Percentiles rank a stretch among this genome's conserved stretches.
Evolutionary conservation across 768 basidiomycete species (phyloP).

Genomic region (Stropharia rugosoannulata): DNA sequence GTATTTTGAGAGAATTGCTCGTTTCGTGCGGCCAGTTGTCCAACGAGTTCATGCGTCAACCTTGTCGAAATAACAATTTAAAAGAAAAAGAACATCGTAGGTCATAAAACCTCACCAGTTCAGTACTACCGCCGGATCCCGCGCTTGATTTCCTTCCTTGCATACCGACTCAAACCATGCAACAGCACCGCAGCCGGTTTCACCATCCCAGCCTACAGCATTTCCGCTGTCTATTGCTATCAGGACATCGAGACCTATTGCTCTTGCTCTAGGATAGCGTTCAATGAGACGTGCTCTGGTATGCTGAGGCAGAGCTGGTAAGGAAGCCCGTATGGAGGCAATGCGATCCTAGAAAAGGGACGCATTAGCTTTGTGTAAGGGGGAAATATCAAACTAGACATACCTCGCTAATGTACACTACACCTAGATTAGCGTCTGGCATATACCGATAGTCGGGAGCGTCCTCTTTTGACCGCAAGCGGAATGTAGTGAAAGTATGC

Average conservation of each 20-base stretch:
- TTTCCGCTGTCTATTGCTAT: slow-evolving; percentile 67
- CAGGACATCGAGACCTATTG: slow-evolving; percentile 73
- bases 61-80: slow-evolving; percentile 22
- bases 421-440: slow-evolving; percentile 93
- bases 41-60: slow-evolving; percentile 87
- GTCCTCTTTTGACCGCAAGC: slow-evolving; percentile 86
- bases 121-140: slow-evolving; percentile 69
- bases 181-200: slow-evolving; percentile 49
- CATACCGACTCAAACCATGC: slow-evolving; percentile 81
- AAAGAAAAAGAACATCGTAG: background rate
- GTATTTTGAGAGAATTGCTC: slow-evolving; percentile 57
- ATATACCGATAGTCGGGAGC: slow-evolving; percentile 97
- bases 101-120: slow-evolving; percentile 64
- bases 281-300: slow-evolving; percentile 56
- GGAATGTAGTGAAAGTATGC: slow-evolving; percentile 75
- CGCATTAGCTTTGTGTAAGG: background rate
- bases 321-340: slow-evolving; percentile 39
- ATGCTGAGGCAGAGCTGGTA: slow-evolving; percentile 79
- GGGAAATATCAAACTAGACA: background rate
- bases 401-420: slow-evolving; percentile 58
- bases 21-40: slow-evolving; percentile 63
- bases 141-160: slow-evolving; percentile 16
- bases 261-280: slow-evolving; percentile 43
- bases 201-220: slow-evolving; percentile 65
- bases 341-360: slow-evolving; percentile 57